Percentiles rank a stretch among this genome's conserved stretches.
Evolutionary conservation across 78 protist species (phyloP).

Genomic region (Monosiga brevicollis): DNA sequence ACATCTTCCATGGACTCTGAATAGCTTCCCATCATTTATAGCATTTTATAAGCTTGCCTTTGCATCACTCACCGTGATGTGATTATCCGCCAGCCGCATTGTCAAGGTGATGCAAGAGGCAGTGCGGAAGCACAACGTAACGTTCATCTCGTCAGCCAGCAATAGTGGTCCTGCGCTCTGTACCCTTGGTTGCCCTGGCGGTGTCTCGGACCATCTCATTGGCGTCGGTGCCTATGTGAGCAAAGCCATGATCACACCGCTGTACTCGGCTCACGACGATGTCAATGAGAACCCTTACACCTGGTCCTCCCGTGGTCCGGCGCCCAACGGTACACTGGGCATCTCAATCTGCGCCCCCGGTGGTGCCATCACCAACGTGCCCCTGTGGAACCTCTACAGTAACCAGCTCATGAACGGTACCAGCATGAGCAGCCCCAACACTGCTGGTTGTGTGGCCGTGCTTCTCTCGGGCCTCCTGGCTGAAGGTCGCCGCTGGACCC

Average conservation of each 20-base stretch:
- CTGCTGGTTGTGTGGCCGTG: background rate
- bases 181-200: constrained; percentile 56
- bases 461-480: background rate
- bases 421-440: constrained; percentile 48
- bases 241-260: constrained; percentile 29
- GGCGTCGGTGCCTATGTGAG: constrained; percentile 55
- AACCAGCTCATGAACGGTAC: constrained; percentile 74
- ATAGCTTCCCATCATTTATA: no score
- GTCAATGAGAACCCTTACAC: constrained; percentile 28
- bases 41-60: no score
- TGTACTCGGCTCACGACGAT: constrained; percentile 32
- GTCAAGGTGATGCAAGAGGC: background rate
- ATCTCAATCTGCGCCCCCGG: constrained; percentile 60
- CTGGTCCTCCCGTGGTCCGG: constrained; percentile 70
- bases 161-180: constrained; percentile 64
- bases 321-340: constrained; percentile 40
- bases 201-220: constrained; percentile 21
- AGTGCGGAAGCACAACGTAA: background rate
- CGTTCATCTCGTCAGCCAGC: constrained; percentile 23
- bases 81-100: background rate
- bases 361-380: constrained; percentile 73
- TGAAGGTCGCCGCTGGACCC: background rate
- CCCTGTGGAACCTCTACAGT: constrained; percentile 22
- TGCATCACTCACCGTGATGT: background rate
- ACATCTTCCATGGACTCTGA: no score